Evolutionary conservation across 1,284 basidiomycete species (phyloP), one percentile per base, ranked within the genome.

Genomic region (Trametes versicolor): DNA sequence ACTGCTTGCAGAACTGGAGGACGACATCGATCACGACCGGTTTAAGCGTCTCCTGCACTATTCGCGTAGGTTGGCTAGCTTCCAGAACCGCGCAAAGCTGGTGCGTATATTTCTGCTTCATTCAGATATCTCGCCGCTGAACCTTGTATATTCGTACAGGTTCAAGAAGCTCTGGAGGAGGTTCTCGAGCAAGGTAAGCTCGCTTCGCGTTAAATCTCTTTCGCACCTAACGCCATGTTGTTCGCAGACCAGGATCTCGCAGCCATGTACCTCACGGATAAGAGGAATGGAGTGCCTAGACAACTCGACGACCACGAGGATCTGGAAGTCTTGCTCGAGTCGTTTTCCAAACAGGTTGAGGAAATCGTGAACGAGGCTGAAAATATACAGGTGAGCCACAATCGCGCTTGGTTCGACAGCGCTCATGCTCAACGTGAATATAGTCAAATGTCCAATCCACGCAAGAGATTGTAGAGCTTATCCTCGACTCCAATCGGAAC

Each of bases 391-490:
- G 95, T 95, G 70, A 61, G 83, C 78, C 9, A 13, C 1, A 8
- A 37, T n/a, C n/a, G n/a, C 45, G 63, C 53, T 21, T 54, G 37
- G 13, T 25, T 39, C 36, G 53, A 4, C 41, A 37, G n/a, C 34
- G 15, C 55, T 48, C 45, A 17, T 9, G 25, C 63, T 25, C 12
- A 58, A 10, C 27, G 47, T 60, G 1, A 2, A 15, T n/a, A 47
- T 71, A 96, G 94, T 87, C 84, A 62, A 98, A 98, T 75, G 95
- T 99, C 60, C 92, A 95, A 80, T 96, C 95, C 19, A 99, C 97
- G 0, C 96, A 98, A 81, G 97, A 99, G 78, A 97, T 99, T 57
- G 95, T 98, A 7, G 97, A 99, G 78, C 85, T 99, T 63, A 97
- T 99, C 74, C 85, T 99, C 52, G 97, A 99, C 77, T 94, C 96